Evolutionary conservation across 2,329 filamentous ascomycete species (phyloP), one percentile per base, ranked within the genome.

Genomic region (Xylaria sp.): DNA sequence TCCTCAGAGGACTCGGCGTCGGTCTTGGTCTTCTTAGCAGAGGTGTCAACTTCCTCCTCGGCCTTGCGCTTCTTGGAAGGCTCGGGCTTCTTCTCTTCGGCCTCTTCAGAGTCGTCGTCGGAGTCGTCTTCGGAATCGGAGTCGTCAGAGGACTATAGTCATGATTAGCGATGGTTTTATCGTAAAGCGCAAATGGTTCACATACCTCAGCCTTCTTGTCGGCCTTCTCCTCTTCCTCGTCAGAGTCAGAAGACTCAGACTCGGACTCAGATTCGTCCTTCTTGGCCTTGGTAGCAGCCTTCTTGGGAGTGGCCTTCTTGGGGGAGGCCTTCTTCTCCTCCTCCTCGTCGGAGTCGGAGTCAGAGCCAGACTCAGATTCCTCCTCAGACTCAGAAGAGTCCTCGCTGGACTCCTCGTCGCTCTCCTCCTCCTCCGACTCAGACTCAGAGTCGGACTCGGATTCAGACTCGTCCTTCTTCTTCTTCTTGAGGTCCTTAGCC

Each of bases 11-110:
- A 72, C 53, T 74, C 71, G 51, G 81, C 69, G 11, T 59, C 58
- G 1, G 54, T 62, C 61, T 66, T 66, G 19, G 55, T 58, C 61
- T 66, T 66, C 64, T 66, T 66, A 48, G 60, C 54, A 11, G 60
- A 58, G 7, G 63, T 39, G 18, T 59, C 23, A 42, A 60, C 58
- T 58, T 70, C 69, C 57, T 70, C 68, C 54, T 71, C 69, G 35
- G 69, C 78, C 66, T 81, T 79, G 59, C 75, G 75, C 75, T 80
- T 76, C 73, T 80, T 72, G 63, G 64, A 42, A 11, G 60, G 42
- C 50, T 65, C 65, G 10, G 59, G 6, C 55, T 63, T 62, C 52
- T 63, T 60, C 47, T 75, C 70, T 30, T 30, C 23, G 23, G 23
- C 50, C 55, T 72, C 72, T 42, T 70, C 64, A 13, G 54, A 60